phyloP scores from a whole-genome alignment of 345 rosid genomes.

The sweet orange (Citrus sinensis) region DVS_A1.0 CM039164.1:11012501-11013000 shows the following conservation, averaged over 20 bases:
- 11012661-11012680: not conserved
- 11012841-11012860: not conserved
- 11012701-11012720: not conserved
- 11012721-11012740: not conserved
- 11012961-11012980: constrained; percentile 66
- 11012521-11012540: constrained; percentile 27
- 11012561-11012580: constrained; percentile 22
- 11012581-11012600: constrained; percentile 27
- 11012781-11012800: not conserved
- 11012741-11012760: no score
- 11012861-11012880: not conserved
- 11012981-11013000: constrained; percentile 71
- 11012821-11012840: no score
- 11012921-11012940: constrained; percentile 21
- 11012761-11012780: not conserved
- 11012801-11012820: not conserved
- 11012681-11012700: not conserved
- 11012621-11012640: not conserved
- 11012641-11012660: not conserved
- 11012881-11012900: no score
- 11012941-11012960: constrained; percentile 64
- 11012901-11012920: not conserved
- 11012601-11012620: not conserved
- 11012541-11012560: constrained; percentile 1
- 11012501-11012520: not conserved